Conservation (phyloP, 192 early-diverging fungal genomes). For the Geosiphon pyriformis region DNA sequence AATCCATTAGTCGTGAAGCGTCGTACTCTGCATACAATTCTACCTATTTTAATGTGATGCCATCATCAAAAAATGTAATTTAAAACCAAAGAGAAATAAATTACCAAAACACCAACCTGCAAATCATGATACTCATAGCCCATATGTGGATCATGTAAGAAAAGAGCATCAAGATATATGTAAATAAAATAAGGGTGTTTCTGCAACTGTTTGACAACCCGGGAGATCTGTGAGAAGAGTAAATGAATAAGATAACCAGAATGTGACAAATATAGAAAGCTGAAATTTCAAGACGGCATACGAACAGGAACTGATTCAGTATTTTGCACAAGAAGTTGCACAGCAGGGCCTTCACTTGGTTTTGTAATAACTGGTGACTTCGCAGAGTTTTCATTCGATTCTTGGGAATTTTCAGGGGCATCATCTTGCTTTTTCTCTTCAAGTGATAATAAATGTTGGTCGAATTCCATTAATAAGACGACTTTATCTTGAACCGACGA, state of each 20-base stretch:
- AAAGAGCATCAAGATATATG: slow-evolving; percentile 91
- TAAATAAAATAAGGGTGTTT: slow-evolving; percentile 59
- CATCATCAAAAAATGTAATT: too few relatives aligned
- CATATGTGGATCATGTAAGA: slow-evolving; percentile 58
- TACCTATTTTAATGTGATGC: slow-evolving; percentile 42
- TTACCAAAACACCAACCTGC: slow-evolving; percentile 47
- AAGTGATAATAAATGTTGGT: slow-evolving; percentile 51
- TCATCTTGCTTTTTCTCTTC: slow-evolving; percentile 37
- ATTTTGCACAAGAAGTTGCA: slow-evolving; percentile 76
- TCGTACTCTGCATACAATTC: slow-evolving; percentile 93
- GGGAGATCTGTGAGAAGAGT: slow-evolving; percentile 35
- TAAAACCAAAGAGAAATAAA: too few relatives aligned
- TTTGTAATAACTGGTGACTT: slow-evolving; percentile 29
- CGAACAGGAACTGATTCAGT: slow-evolving; percentile 78
- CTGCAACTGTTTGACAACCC: slow-evolving; percentile 69
- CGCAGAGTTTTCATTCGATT: background rate
- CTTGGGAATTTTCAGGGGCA: slow-evolving; percentile 9
- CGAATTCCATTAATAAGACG: slow-evolving; percentile 78
- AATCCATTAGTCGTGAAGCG: slow-evolving; percentile 67
- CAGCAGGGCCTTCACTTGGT: slow-evolving; percentile 52
- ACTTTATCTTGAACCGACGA: slow-evolving; percentile 73
- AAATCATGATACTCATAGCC: slow-evolving; percentile 69
- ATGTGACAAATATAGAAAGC: too few relatives aligned
- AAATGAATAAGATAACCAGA: too few relatives aligned
- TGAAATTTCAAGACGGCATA: too few relatives aligned